Evolutionary conservation across 169 alveolate genomes (phyloP), one percentile per base, ranked within the genome.

Genomic region (Gregarina niphandrodes): DNA sequence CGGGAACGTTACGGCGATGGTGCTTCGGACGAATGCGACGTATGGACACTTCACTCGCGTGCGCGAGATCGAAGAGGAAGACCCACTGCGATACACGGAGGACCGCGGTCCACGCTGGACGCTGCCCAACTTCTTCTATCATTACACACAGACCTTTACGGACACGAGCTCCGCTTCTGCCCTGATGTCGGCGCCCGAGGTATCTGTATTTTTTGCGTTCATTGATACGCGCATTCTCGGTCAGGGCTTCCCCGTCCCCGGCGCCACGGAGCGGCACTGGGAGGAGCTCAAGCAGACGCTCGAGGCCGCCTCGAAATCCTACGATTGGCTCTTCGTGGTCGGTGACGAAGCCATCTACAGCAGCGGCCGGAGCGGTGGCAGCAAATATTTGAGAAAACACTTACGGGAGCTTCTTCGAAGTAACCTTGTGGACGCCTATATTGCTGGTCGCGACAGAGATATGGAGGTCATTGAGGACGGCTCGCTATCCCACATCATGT

Each of bases 91-190:
- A 29, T 1, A 18, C 44, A 1, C 34, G 21, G 3, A 31, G 34
- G 1, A 19, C 40, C 12, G 38, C 12, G 45, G 12, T 21, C 89
- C 89, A 3, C 64, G 77, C 40, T 71, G 84, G 79, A 75, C 74
- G 13, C 61, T 76, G 54, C 89, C 89, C 36, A 77, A 77, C 57
- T 77, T 75, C 65, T 77, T 87, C 87, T 77, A 73, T 44, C 86
- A 77, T 49, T 71, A 66, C 53, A 54, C 63, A 7, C 63, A 74
- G 22, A 78, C 58, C 57, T 73, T 73, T 41, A 56, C 83, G 5
- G 64, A 51, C 21, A 22, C 15, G 40, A 57, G 64, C 58, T n/a
- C 45, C 45, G 49, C 62, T 43, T 20, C 61, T 52, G 49, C 53
- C 45, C 29, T 57, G 55, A 46, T 63, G 73, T 35, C 74, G 75